phyloP scores from a whole-genome alignment of 352 stramenopile species.

The Phytophthora sp. region DNA sequence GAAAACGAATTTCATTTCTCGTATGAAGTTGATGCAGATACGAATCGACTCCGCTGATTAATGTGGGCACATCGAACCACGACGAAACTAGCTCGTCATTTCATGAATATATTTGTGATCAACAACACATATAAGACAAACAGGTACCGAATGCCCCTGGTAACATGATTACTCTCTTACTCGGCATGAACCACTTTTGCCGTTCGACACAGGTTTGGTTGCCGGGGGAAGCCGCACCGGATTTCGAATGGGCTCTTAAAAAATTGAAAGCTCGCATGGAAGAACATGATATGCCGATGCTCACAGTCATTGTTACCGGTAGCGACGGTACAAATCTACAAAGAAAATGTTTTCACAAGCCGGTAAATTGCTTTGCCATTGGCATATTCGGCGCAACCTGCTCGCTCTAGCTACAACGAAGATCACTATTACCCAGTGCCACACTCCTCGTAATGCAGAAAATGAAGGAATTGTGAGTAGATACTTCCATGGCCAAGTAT shows the following conservation, averaged over 20 bases:
- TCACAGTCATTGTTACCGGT: not conserved
- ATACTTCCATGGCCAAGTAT: no score
- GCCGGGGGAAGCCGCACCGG: not conserved
- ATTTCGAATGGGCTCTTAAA: no score
- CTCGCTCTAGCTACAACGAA: no score
- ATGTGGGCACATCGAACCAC: not conserved
- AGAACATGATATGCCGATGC: not conserved
- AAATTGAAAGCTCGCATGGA: no score
- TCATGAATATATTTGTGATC: not conserved
- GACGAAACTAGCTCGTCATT: not conserved
- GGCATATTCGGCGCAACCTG: no score
- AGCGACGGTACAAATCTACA: not conserved
- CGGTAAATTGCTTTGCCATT: not conserved
- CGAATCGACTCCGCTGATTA: not conserved
- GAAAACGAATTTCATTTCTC: not conserved
- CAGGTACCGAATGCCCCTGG: not conserved
- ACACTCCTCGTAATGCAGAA: no score
- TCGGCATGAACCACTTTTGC: slow-evolving; percentile 8
- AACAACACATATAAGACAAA: slow-evolving; percentile 7
- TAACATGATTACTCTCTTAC: not conserved
- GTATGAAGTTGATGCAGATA: not conserved
- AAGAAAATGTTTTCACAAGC: not conserved
- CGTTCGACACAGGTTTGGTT: not conserved
- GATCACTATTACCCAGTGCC: no score
- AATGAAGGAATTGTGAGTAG: no score